Conservation (phyloP, 306 rosid species). For the cucumber (Cucumis sativus) region Cucumber_9930_V3 NC_026657.2:27529001-27529500, state of each 20-base stretch:
- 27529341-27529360: background rate
- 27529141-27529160: background rate
- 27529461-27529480: too few species aligned
- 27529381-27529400: background rate
- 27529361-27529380: background rate
- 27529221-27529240: too few species aligned
- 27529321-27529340: background rate
- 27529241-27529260: too few species aligned
- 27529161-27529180: background rate
- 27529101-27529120: background rate
- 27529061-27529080: background rate
- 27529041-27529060: background rate
- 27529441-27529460: conserved; percentile 1
- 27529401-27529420: background rate
- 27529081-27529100: background rate
- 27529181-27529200: background rate
- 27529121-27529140: background rate
- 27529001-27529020: background rate
- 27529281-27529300: background rate
- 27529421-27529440: too few species aligned
- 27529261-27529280: too few species aligned
- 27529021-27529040: background rate
- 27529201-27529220: background rate
- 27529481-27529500: accelerated
- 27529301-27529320: too few species aligned